Evolutionary conservation across 768 basidiomycete species (phyloP).

Genomic region (Mrakia gelida): DNA sequence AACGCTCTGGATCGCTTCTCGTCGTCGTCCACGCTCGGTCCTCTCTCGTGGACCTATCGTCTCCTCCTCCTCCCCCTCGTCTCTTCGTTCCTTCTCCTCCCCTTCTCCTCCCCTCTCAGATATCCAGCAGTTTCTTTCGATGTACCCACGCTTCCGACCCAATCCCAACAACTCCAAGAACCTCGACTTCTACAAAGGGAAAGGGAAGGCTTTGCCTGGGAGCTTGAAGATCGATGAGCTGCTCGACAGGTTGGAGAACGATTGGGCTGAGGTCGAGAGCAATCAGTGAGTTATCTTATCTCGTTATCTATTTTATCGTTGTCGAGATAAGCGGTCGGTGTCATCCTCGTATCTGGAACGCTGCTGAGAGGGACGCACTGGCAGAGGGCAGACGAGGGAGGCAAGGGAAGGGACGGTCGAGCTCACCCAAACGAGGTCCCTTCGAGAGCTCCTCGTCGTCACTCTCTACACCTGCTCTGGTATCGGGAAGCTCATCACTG

Average conservation of each 20-base stretch:
- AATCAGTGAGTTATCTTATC: background rate
- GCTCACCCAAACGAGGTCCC: background rate
- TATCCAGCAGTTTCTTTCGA: background rate
- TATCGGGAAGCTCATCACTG: background rate
- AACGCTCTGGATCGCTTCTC: background rate
- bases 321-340: too few relatives aligned
- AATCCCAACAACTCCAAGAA: background rate
- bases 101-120: background rate
- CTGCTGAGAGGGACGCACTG: too few relatives aligned
- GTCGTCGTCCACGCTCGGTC: background rate
- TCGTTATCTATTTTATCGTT: background rate
- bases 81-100: background rate
- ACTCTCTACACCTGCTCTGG: too few relatives aligned
- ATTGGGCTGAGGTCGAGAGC: background rate
- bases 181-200: background rate
- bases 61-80: background rate
- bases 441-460: background rate
- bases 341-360: too few relatives aligned
- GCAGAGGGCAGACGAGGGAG: too few relatives aligned
- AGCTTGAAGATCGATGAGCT: constrained; percentile 4
- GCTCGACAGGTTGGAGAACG: background rate
- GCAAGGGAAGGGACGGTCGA: background rate
- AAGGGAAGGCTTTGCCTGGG: background rate
- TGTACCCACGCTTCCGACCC: background rate
- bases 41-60: background rate